Evolutionary conservation across 129 eudicot species (phyloP), one percentile per base, ranked within the genome.

Genomic region (Lonicera japonica): DNA sequence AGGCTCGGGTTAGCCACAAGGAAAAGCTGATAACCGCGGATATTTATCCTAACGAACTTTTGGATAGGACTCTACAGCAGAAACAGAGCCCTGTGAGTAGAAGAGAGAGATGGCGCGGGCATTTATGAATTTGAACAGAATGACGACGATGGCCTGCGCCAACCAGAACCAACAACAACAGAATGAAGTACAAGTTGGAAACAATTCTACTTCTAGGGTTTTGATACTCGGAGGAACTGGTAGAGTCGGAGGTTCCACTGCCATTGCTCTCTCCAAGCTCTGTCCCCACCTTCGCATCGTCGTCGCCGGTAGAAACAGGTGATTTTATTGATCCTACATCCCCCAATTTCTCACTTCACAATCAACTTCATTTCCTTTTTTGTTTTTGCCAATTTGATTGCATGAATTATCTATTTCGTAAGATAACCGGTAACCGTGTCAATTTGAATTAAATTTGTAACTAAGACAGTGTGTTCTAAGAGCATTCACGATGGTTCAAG

Each of bases 211-310:
- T 34, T 74, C 89, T 12, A 81, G 81, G 75, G 79, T 90, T 62
- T 65, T 90, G 73, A 64, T 90, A 17, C 79, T 90, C 10, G 97
- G 97, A 7, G 97, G 95, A 17, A 90, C 97, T 43, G 94, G 97
- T 8, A 79, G 97, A 81, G 94, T 90, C 60, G 97, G 97, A 41
- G 96, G 96, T 21, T 91, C 98, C 21, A 71, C 98, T 57, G 98
- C 98, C 52, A 23, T 84, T 66, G 94, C 96, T 72, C 96, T 91
- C 62, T 82, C 96, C 55, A 75, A 80, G 13, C 73, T 87, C 36
- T 84, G 82, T 16, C 96, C 98, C 24, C 66, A 77, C 70, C 86
- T 91, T 63, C 86, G 67, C 51, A 79, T 91, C 55, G 52, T 67
- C 74, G 56, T 91, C 25, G 98, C 75, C 34, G 98, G 98, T 23